phyloP scores from a whole-genome alignment of 306 rosid species.

The Comarum palustre region DNA sequence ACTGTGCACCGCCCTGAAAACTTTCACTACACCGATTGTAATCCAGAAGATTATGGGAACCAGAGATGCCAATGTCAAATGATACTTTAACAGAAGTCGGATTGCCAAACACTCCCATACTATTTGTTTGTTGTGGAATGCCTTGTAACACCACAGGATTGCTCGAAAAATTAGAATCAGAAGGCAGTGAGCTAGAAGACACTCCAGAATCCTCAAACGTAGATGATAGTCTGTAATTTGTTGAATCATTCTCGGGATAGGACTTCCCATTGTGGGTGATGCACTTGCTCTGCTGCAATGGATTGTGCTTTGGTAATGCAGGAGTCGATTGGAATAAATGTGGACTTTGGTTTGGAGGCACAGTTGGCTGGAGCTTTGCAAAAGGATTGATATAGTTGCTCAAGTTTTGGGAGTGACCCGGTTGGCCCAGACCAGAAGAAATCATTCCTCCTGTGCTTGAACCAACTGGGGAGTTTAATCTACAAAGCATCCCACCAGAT shows the following conservation, averaged over 20 bases:
- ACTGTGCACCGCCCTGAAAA: slow-evolving; percentile 53
- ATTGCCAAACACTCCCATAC: slow-evolving; percentile 31
- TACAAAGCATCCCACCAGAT: slow-evolving; percentile 42
- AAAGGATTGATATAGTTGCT: slow-evolving; percentile 34
- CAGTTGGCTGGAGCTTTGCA: slow-evolving; percentile 42
- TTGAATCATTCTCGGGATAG: slow-evolving; percentile 38
- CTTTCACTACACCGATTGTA: slow-evolving; percentile 43
- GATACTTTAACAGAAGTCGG: slow-evolving; percentile 43
- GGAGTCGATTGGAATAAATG: slow-evolving; percentile 52
- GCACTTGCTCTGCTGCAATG: slow-evolving; percentile 49
- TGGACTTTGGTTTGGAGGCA: slow-evolving; percentile 46
- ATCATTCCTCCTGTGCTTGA: slow-evolving; percentile 45
- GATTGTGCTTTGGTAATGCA: slow-evolving; percentile 47
- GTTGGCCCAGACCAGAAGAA: slow-evolving; percentile 44
- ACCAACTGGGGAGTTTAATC: slow-evolving; percentile 48
- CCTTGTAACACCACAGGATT: slow-evolving; percentile 51
- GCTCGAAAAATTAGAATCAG: slow-evolving; percentile 35
- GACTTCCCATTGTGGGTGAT: slow-evolving; percentile 39
- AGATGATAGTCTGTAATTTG: slow-evolving; percentile 40
- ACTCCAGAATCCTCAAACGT: slow-evolving; percentile 35
- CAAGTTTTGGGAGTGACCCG: slow-evolving; percentile 38
- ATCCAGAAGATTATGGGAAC: slow-evolving; percentile 54
- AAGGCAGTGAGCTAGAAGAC: slow-evolving; percentile 32
- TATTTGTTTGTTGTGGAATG: slow-evolving; percentile 34
- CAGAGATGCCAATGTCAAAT: slow-evolving; percentile 32